Evolutionary conservation across 2,329 filamentous ascomycete species (phyloP), one percentile per base, ranked within the genome.

Genomic region (Ampelomyces quisqualis): DNA sequence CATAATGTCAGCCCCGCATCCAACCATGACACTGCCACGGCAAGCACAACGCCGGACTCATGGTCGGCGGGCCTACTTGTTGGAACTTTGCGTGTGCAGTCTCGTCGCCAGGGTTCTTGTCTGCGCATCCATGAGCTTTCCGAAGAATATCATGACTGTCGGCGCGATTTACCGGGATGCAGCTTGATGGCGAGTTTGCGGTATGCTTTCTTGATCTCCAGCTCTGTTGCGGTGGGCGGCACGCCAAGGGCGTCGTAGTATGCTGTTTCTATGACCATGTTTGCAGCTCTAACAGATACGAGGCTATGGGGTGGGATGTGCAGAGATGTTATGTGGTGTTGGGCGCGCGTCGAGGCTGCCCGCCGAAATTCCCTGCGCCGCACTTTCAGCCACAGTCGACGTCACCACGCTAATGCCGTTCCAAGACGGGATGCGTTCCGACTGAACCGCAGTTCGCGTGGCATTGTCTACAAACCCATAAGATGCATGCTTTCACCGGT

Each of bases 141-240:
- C n/a, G 11, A 23, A 29, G n/a, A 17, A 22, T 22, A 26, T 37
- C 34, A 11, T 19, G 35, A 21, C 28, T 19, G 30, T 73, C 57
- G 72, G 46, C 45, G 29, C 35, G 30, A 24, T 24, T 30, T 73
- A 88, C 86, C 87, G 51, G 89, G 89, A 70, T 96, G 91, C 62
- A 95, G 88, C 56, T 90, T 81, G 69, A 97, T 96, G 57, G 93
- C 93, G 56, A 93, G 80, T 57, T 73, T 96, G 67, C 90, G 83
- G 73, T 96, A 96, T 19, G 90, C 90, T 75, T 95, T 95, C 72
- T 96, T 96, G 73, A 96, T 96, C 68, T 96, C 90, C 35, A 95
- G 80, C 68, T 91, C 88, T 26, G 88, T 86, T 20, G 90, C 91
- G 40, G 85, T 88, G 53, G 89, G 85, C 72, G 84, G 77, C 61